A percentile compares a stretch with the other conserved stretches of the same genome.
These are phyloP conservation scores for Blastocystis sp. DNA, from an alignment of 352 stramenopile species.

Conservation along the genomic window DNA sequence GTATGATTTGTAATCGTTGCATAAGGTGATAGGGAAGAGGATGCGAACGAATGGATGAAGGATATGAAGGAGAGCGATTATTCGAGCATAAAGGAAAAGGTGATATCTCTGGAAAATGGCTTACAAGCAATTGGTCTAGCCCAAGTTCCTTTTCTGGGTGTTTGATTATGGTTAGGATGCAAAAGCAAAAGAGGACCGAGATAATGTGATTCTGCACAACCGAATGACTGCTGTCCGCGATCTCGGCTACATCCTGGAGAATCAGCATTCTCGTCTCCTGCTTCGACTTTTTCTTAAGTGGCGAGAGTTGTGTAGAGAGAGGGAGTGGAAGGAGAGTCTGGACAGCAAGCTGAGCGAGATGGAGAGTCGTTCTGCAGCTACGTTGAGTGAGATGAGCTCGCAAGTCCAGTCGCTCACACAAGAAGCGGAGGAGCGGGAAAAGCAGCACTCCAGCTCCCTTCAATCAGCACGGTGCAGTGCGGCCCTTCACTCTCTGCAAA, in stretches of 20 bases:
- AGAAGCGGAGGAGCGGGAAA: background rate
- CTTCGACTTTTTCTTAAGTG: background rate
- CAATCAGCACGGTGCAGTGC: background rate
- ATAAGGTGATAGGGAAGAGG: conserved; percentile 1
- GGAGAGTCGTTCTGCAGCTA: background rate
- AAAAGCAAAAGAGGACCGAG: background rate
- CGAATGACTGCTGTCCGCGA: background rate
- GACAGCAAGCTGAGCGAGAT: background rate
- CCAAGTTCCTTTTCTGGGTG: background rate
- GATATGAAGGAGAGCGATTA: conserved; percentile 58
- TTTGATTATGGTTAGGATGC: background rate
- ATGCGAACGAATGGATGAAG: background rate
- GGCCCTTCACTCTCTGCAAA: background rate
- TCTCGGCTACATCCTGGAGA: background rate
- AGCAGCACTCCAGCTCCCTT: background rate
- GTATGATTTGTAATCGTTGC: background rate
- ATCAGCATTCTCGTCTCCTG: background rate
- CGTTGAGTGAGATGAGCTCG: background rate
- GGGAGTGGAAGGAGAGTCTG: background rate
- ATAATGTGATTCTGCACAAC: background rate
- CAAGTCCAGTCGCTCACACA: background rate
- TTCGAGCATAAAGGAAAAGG: conserved; percentile 40
- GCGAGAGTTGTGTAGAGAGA: background rate
- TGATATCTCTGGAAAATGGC: background rate
- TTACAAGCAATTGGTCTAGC: background rate